A percentile compares a stretch with the other conserved stretches of the same genome.
Evolutionary conservation across 2,329 filamentous ascomycete genomes (phyloP).

Genomic region (Beauveria australis): DNA sequence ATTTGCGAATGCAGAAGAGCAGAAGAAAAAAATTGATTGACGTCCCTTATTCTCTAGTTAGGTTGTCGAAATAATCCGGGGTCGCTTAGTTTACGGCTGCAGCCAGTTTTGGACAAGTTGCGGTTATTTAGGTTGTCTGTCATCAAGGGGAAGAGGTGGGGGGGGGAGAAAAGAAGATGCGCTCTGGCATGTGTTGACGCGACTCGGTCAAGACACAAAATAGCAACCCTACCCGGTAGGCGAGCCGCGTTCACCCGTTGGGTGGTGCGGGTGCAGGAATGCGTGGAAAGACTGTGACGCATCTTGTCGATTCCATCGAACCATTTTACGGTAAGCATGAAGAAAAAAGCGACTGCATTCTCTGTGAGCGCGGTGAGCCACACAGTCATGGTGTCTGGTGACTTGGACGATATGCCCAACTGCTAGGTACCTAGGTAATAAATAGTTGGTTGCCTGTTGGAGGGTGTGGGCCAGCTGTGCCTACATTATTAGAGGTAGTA

Average conservation of each 20-base stretch:
- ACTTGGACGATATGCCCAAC: not conserved
- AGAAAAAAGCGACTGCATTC: not conserved
- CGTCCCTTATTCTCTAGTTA: not conserved
- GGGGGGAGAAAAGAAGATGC: not conserved
- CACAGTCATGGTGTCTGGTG: conserved; percentile 10
- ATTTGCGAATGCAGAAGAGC: not conserved
- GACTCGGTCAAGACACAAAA: not conserved
- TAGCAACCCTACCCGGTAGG: not conserved
- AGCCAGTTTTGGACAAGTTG: not conserved
- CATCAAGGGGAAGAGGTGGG: not conserved
- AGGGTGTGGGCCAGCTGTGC: not conserved
- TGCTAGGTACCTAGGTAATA: too few relatives aligned
- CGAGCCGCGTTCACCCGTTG: not conserved
- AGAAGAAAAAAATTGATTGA: not conserved
- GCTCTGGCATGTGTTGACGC: conserved; percentile 1
- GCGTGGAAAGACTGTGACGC: not conserved
- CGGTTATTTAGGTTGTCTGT: not conserved
- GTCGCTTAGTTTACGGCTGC: not conserved
- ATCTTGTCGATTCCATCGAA: not conserved
- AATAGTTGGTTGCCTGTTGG: conserved; percentile 2
- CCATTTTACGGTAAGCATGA: not conserved
- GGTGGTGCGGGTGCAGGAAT: not conserved
- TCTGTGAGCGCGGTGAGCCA: not conserved
- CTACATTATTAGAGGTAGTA: too few relatives aligned
- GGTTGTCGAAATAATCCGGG: not conserved